Evolutionary conservation across 2,329 filamentous ascomycete species (phyloP).

Genomic region (Alternaria longipes): DNA sequence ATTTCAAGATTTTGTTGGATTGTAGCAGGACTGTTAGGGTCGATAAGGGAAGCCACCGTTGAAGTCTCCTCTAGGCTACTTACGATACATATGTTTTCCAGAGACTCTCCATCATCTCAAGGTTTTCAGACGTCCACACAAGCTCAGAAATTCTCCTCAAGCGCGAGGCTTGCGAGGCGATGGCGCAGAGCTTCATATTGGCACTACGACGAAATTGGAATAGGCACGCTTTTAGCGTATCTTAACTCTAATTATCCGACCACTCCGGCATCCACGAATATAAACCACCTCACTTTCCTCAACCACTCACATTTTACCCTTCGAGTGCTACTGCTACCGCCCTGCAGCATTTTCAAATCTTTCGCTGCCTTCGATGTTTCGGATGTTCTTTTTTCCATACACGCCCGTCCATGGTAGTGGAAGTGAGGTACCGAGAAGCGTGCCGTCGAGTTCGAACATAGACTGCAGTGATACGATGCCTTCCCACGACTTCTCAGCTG

Average conservation of each 20-base stretch:
- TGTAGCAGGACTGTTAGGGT: background rate
- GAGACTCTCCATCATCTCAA: background rate
- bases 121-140: constrained; percentile 16
- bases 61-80: too few relatives aligned
- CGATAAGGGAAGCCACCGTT: background rate
- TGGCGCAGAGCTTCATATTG: constrained; percentile 22
- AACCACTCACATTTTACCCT: constrained; percentile 22
- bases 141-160: constrained; percentile 26
- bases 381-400: background rate
- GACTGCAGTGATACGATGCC: background rate
- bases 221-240: constrained; percentile 11
- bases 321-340: constrained; percentile 1
- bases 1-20: background rate
- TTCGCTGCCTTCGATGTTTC: background rate
- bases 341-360: background rate
- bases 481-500: background rate
- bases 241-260: constrained; percentile 21
- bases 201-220: constrained; percentile 11
- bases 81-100: too few relatives aligned
- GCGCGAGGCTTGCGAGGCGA: constrained; percentile 19
- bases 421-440: constrained; percentile 5
- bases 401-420: background rate
- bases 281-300: constrained; percentile 21
- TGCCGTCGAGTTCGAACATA: background rate
- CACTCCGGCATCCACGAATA: constrained; percentile 18